Base-by-base conservation (phyloP, 371 early-diverging fungal genomes). In the Rhizopus arrhizus region DNA sequence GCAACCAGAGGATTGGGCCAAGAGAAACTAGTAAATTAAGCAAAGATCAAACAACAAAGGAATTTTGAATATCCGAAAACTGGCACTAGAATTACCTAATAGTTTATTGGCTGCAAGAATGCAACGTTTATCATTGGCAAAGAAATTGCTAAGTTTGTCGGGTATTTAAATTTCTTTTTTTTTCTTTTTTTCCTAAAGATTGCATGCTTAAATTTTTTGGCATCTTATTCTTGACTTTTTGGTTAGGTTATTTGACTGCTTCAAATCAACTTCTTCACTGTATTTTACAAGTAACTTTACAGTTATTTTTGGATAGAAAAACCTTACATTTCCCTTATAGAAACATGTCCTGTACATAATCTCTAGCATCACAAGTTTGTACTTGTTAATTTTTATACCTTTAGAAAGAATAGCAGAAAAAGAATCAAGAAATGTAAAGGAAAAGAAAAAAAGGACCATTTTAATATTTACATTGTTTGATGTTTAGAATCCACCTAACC, bases 211-310 rank as follows among this genome's bases (percentile, higher is more conserved):
- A 53, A 53, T 41, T 52, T 46, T 32, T 13, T 29, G 48, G 48
- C 29, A 48, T 48, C n/a, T 48, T 62, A 32, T 46, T 47, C 34
- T 4, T 72, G 28, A 67, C 71, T 15, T 72, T 72, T 64, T 54
- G 57, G 29, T 60, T 72, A 41, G 72, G 72, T 31, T 72, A 72
- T 51, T n/a, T 72, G 45, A 56, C 68, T 31, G 68, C 72, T 31
- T 65, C 56, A 9, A 58, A 55, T 45, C 51, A 62, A 31, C 15
- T 67, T n/a, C 33, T 67, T 41, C 46, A 47, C 9, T 58, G 58
- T 36, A 36, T 71, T 10, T 46, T 67, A 42, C 56, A 64, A 62
- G 67, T 10, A 40, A 31, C 16, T 41, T 31, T 13, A 43, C 41
- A 13, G 10, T 10, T 35, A 8, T 50, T 40, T 58, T 15, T 54